phyloP scores from a whole-genome alignment of 768 basidiomycete species.

The Mycena indigotica region DNA sequence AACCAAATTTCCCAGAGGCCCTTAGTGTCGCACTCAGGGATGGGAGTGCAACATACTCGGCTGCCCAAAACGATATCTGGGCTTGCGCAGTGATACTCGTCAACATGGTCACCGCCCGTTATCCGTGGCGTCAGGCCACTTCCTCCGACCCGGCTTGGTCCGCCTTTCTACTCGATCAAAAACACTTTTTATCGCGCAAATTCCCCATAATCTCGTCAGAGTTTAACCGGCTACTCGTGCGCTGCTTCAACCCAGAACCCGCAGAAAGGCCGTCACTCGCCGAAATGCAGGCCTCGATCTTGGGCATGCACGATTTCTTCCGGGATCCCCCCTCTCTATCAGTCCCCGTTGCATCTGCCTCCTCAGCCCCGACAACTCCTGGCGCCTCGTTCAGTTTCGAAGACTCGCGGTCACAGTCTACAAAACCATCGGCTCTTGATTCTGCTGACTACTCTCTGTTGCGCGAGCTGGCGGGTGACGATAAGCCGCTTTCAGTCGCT shows the following conservation, averaged over 20 bases:
- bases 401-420: background rate
- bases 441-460: background rate
- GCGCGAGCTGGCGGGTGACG: too few species aligned
- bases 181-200: conserved; percentile 45
- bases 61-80: conserved; percentile 46
- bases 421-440: background rate
- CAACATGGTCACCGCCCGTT: conserved; percentile 51
- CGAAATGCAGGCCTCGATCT: conserved; percentile 45
- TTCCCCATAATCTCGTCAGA: conserved; percentile 54
- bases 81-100: conserved; percentile 55
- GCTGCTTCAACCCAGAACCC: conserved; percentile 50
- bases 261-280: conserved; percentile 42
- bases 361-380: conserved; percentile 1
- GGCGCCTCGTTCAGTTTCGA: conserved; percentile 10
- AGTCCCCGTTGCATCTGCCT: background rate
- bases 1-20: background rate
- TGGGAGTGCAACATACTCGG: background rate
- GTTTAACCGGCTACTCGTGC: conserved; percentile 49
- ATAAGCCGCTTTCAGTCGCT: background rate
- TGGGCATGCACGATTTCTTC: conserved; percentile 44
- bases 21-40: background rate
- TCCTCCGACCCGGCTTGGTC: conserved; percentile 50
- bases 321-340: background rate
- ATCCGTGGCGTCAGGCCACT: conserved; percentile 55
- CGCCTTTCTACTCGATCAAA: conserved; percentile 45